Conservation (phyloP, 2,329 filamentous ascomycete genomes). For the Pseudogymnoascus sp. region DNA sequence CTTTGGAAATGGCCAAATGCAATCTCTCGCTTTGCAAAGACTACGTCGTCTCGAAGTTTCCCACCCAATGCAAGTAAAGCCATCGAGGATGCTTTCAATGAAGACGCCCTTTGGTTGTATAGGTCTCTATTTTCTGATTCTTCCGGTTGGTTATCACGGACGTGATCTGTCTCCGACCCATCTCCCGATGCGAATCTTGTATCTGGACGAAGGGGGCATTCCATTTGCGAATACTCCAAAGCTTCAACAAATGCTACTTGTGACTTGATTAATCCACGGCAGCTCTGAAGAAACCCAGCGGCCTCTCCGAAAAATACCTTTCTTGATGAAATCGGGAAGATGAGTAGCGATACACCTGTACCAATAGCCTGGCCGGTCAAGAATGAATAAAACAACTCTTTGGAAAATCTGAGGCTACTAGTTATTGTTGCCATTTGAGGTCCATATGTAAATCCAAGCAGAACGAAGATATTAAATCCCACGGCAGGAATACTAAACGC, state of each 20-base stretch:
- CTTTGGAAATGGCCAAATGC: slow-evolving; percentile 57
- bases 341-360: slow-evolving; percentile 50
- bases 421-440: slow-evolving; percentile 47
- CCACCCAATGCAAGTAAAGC: slow-evolving; percentile 48
- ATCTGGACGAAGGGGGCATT: slow-evolving; percentile 33
- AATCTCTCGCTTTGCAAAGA: slow-evolving; percentile 63
- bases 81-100: slow-evolving; percentile 37
- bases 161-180: neutral
- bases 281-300: slow-evolving; percentile 43
- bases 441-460: slow-evolving; percentile 51
- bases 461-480: slow-evolving; percentile 57
- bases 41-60: slow-evolving; percentile 56
- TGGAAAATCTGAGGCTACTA: slow-evolving; percentile 43
- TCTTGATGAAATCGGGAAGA: slow-evolving; percentile 57
- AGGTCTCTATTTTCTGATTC: neutral
- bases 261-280: slow-evolving; percentile 47
- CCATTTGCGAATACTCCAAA: slow-evolving; percentile 41
- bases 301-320: slow-evolving; percentile 53
- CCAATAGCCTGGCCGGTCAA: slow-evolving; percentile 37
- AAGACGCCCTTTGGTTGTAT: slow-evolving; percentile 7
- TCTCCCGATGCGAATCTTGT: slow-evolving; percentile 14
- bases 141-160: neutral
- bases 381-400: slow-evolving; percentile 52
- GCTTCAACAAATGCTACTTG: slow-evolving; percentile 44
- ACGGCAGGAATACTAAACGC: slow-evolving; percentile 60